phyloP scores from a whole-genome alignment of 345 rosid species.

The Atalantia buxifolia region DNA sequence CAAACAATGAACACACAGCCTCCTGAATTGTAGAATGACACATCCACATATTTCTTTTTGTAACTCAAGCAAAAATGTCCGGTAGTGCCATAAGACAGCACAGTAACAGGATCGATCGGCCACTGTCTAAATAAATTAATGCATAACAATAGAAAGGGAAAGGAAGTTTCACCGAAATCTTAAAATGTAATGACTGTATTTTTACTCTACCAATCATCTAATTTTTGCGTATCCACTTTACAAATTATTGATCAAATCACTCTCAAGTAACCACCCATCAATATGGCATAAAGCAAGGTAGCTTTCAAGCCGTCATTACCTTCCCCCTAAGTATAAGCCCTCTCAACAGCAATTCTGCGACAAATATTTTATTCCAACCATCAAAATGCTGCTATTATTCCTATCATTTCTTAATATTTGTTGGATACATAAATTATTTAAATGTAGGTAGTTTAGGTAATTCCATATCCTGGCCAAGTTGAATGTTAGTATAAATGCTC shows the following conservation, averaged over 20 bases:
- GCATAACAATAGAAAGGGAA: background rate
- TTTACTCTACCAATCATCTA: background rate
- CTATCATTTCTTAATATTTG: constrained; percentile 1
- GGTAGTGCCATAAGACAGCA: constrained; percentile 7
- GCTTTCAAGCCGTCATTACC: background rate
- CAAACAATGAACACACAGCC: constrained; percentile 21
- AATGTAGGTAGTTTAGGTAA: background rate
- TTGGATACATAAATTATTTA: background rate
- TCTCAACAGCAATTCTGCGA: background rate
- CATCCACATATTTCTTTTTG: background rate
- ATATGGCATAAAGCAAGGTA: constrained; percentile 2
- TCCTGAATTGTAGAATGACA: constrained; percentile 15
- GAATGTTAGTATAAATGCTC: background rate
- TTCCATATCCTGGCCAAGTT: constrained; percentile 4
- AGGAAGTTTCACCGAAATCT: background rate
- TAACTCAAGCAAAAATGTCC: constrained; percentile 16
- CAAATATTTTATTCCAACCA: constrained; percentile 1
- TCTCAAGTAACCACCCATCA: constrained; percentile 4
- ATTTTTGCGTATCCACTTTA: background rate
- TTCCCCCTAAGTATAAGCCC: constrained; percentile 1
- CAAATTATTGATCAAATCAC: constrained; percentile 3
- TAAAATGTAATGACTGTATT: background rate
- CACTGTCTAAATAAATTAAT: background rate
- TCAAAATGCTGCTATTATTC: background rate
- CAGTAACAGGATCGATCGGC: background rate